Evolutionary conservation across 83 land plant species (phyloP), one percentile per base, ranked within the genome.

Genomic region (Diphasiastrum complanatum): DNA sequence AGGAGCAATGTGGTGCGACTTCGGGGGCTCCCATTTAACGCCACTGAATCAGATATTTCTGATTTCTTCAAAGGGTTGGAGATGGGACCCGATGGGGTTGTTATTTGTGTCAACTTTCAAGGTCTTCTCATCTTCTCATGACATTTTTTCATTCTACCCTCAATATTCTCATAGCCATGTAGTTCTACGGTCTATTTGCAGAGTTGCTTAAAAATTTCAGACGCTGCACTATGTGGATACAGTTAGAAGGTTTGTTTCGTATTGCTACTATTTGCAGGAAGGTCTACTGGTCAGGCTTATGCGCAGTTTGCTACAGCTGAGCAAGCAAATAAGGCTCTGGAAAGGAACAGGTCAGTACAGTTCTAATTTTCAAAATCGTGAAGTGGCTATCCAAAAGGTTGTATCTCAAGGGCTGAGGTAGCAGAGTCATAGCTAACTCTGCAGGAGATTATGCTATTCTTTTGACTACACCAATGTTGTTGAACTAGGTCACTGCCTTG

Each of bases 21-120:
- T 45, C 73, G 73, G 33, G 74, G 74, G 32, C 74, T 75, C 27
- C 74, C 78, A 19, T 75, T 75, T 59, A 75, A 74, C 57, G 74
- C 74, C 33, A 60, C 74, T 4, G 78, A 75, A 58, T 12, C 67
- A 41, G 78, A 75, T 46, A 66, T 75, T 61, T 36, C 66, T 62
- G 74, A 60, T 30, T 75, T 75, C 40, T 75, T 75, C 36, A 52
- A 54, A 45, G 78, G 78, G 33, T 49, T 75, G 60, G 78, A 75
- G 45, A 63, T 69, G 34, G 78, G 78, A 20, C 78, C 78, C 27
- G 74, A 75, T 57, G 78, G 78, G 56, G 72, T 75, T 28, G 73
- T 75, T 56, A 69, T 75, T 33, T 75, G 78, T 63, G 74, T 75
- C 37, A 75, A 75, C 33, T 75, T 75, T 53, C 72, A 69, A 75